Evolutionary conservation across 1,284 basidiomycete genomes (phyloP).

Genomic region (Moniliella sp.): DNA sequence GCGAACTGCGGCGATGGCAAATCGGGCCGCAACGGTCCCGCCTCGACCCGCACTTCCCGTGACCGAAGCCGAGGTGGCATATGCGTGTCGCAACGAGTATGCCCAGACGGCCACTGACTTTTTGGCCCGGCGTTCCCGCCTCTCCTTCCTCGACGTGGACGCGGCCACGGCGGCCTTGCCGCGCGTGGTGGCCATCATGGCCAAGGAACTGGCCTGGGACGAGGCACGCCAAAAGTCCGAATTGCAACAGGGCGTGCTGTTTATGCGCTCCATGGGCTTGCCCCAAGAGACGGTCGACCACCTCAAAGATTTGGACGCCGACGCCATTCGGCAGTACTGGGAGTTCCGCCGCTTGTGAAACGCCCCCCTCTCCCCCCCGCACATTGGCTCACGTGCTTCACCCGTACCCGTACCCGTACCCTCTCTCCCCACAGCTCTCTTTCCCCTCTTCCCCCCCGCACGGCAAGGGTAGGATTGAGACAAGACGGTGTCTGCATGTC

Average conservation of each 20-base stretch:
- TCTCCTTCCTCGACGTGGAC: conserved; percentile 78
- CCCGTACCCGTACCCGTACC: too few relatives aligned
- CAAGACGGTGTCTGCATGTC: too few relatives aligned
- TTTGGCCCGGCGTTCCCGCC: conserved; percentile 66
- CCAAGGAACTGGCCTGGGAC: conserved; percentile 60
- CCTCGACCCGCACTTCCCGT: conserved; percentile 58
- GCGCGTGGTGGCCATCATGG: conserved; percentile 73
- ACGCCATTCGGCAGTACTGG: too few relatives aligned
- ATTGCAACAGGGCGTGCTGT: conserved; percentile 19
- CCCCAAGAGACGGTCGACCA: too few relatives aligned
- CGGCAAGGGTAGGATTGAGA: too few relatives aligned
- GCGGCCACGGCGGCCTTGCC: conserved; percentile 67
- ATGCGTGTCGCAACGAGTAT: conserved; percentile 74
- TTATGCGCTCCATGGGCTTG: conserved; percentile 36
- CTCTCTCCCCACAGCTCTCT: too few relatives aligned
- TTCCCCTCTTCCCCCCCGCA: too few relatives aligned
- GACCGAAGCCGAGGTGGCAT: conserved; percentile 80
- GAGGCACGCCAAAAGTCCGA: conserved; percentile 39
- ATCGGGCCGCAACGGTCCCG: conserved; percentile 60
- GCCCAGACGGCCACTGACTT: conserved; percentile 75
- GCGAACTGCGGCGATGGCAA: conserved; percentile 60
- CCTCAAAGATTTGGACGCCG: too few relatives aligned
- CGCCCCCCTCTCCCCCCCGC: too few relatives aligned
- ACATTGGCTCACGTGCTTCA: too few relatives aligned
- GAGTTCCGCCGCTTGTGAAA: too few relatives aligned